Evolutionary conservation across 2,329 filamentous ascomycete genomes (phyloP).

Genomic region (Penicillium sp.): DNA sequence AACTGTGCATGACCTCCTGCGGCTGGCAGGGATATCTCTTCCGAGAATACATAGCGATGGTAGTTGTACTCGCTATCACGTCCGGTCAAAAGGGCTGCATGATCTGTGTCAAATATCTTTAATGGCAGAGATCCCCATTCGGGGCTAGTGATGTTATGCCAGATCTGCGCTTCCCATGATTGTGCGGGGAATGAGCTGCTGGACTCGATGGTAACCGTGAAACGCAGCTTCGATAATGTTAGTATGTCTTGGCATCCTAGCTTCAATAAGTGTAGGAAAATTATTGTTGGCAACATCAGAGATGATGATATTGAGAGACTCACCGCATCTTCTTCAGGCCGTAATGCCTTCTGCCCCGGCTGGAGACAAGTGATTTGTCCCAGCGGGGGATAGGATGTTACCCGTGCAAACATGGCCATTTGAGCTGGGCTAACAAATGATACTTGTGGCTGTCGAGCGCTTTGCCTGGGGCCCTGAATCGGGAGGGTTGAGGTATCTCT

Average conservation of each 20-base stretch:
- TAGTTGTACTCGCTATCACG: conserved; percentile 23
- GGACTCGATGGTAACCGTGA: conserved; percentile 71
- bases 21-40: conserved; percentile 31
- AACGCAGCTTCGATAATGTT: conserved; percentile 47
- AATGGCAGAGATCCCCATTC: conserved; percentile 61
- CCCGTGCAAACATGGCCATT: conserved; percentile 54
- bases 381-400: conserved; percentile 68
- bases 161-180: conserved; percentile 71
- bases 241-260: background rate
- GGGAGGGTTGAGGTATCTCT: conserved; percentile 23
- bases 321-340: conserved; percentile 29
- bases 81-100: conserved; percentile 32
- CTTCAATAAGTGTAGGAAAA: background rate
- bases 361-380: conserved; percentile 69
- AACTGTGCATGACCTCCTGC: conserved; percentile 38
- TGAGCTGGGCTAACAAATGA: conserved; percentile 41
- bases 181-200: conserved; percentile 55
- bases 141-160: conserved; percentile 65
- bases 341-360: conserved; percentile 33
- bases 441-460: conserved; percentile 24
- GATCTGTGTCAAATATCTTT: conserved; percentile 37
- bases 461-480: conserved; percentile 17
- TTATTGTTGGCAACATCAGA: background rate
- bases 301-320: background rate
- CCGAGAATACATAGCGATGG: conserved; percentile 38